Evolutionary conservation across 2,329 filamentous ascomycete genomes (phyloP).

Genomic region (Aspergillus aculeatus): DNA sequence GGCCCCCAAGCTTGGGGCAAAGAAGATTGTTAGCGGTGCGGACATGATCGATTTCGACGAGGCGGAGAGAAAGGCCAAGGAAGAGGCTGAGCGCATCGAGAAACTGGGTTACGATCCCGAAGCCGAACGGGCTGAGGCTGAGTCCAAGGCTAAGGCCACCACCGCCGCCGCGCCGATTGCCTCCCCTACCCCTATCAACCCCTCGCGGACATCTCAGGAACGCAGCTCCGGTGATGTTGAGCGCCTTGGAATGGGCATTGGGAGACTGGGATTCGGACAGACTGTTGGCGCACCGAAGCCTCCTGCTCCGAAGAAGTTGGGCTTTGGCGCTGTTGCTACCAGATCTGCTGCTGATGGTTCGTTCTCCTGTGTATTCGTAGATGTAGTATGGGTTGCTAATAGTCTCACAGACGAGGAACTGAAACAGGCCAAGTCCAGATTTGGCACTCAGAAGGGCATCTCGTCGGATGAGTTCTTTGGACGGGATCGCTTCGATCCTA

Average conservation of each 20-base stretch:
- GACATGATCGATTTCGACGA: slow-evolving; percentile 94
- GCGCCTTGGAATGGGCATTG: slow-evolving; percentile 83
- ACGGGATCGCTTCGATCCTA: slow-evolving; percentile 79
- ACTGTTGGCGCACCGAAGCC: slow-evolving; percentile 62
- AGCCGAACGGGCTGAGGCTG: slow-evolving; percentile 63
- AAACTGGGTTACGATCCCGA: slow-evolving; percentile 95
- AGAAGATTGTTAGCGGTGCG: slow-evolving; percentile 70
- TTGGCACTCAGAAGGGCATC: slow-evolving; percentile 90
- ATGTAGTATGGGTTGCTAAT: slow-evolving; percentile 12
- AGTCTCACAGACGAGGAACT: slow-evolving; percentile 65
- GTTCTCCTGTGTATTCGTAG: slow-evolving; percentile 17
- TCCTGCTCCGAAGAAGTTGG: slow-evolving; percentile 70
- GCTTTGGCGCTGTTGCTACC: slow-evolving; percentile 81
- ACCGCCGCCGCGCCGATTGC: slow-evolving; percentile 62
- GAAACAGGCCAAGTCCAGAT: slow-evolving; percentile 81
- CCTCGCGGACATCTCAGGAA: slow-evolving; percentile 55
- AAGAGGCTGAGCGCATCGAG: slow-evolving; percentile 92
- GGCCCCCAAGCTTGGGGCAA: slow-evolving; percentile 78
- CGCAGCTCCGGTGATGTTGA: slow-evolving; percentile 75
- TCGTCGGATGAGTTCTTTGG: slow-evolving; percentile 98
- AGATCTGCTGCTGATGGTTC: slow-evolving; percentile 69
- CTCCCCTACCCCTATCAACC: slow-evolving; percentile 74
- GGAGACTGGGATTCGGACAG: slow-evolving; percentile 83
- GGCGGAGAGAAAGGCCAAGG: slow-evolving; percentile 93
- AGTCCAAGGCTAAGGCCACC: slow-evolving; percentile 37